Evolutionary conservation across 2,329 filamentous ascomycete genomes (phyloP).

Genomic region (Trichophyton mentagrophytes): DNA sequence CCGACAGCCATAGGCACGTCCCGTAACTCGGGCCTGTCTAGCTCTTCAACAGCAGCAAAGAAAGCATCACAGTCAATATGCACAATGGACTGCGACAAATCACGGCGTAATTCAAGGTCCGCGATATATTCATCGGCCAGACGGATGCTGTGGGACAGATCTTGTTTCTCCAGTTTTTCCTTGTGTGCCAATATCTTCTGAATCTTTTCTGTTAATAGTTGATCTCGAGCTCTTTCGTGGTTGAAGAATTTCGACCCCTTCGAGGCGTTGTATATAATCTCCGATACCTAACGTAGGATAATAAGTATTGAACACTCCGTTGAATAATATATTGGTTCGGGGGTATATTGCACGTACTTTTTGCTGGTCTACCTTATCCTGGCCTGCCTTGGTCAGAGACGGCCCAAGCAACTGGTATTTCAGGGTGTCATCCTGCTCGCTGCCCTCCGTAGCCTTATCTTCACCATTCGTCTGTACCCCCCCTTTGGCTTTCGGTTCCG

Average conservation of each 20-base stretch:
- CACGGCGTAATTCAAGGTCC: slow-evolving; percentile 63
- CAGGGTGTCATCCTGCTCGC: slow-evolving; percentile 48
- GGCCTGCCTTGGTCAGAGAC: slow-evolving; percentile 84
- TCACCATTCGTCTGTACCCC: neutral
- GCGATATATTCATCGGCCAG: slow-evolving; percentile 69
- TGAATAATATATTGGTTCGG: neutral
- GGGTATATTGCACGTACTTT: slow-evolving; percentile 42
- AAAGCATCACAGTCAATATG: slow-evolving; percentile 97
- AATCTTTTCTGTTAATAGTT: slow-evolving; percentile 73
- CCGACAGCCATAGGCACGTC: slow-evolving; percentile 86
- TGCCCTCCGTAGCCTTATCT: slow-evolving; percentile 14
- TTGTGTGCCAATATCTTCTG: slow-evolving; percentile 65
- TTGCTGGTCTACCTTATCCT: slow-evolving; percentile 82
- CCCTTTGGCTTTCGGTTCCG: neutral
- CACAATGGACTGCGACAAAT: slow-evolving; percentile 72
- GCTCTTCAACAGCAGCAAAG: slow-evolving; percentile 83
- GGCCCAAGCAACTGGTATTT: slow-evolving; percentile 86
- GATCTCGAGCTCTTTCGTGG: slow-evolving; percentile 74
- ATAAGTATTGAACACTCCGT: neutral
- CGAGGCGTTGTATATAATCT: slow-evolving; percentile 92
- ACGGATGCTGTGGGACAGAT: slow-evolving; percentile 59
- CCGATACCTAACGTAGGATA: slow-evolving; percentile 54
- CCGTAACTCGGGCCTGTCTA: slow-evolving; percentile 71
- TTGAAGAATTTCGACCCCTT: slow-evolving; percentile 96
- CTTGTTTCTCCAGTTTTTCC: slow-evolving; percentile 57